These are phyloP conservation scores for Boletellus deceptivus DNA, from an alignment of 1,284 basidiomycete genomes.

Conservation along the genomic window DNA sequence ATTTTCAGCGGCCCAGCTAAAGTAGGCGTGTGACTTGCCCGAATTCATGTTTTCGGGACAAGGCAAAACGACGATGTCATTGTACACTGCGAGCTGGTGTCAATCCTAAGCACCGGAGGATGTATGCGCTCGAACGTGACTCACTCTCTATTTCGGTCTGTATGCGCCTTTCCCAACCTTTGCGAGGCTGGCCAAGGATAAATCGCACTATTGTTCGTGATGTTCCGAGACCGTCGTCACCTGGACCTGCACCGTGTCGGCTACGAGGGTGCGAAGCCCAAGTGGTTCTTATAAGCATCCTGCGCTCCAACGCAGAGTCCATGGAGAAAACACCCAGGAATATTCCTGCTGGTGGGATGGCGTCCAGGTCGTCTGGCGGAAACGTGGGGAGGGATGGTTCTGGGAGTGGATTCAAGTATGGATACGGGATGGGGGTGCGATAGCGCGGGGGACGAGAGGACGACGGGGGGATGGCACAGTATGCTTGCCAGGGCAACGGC, in stretches of 20 bases:
- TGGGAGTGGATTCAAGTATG: constrained; percentile 40
- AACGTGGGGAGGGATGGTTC: constrained; percentile 41
- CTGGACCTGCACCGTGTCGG: constrained; percentile 65
- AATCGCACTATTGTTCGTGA: constrained; percentile 90
- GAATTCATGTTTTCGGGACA: constrained; percentile 89
- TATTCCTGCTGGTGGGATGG: constrained; percentile 84
- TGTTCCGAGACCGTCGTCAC: constrained; percentile 73
- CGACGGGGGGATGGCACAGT: constrained; percentile 70
- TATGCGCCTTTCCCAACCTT: constrained; percentile 77
- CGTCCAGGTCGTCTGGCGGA: constrained; percentile 66
- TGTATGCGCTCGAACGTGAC: constrained; percentile 31
- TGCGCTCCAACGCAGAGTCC: constrained; percentile 82
- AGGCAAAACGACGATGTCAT: constrained; percentile 86
- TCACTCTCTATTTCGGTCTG: constrained; percentile 89
- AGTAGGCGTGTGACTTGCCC: constrained; percentile 84
- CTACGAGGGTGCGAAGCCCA: constrained; percentile 85
- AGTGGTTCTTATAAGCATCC: constrained; percentile 87
- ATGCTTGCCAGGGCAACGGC: constrained; percentile 89
- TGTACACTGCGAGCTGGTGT: constrained; percentile 59
- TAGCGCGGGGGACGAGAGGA: constrained; percentile 44
- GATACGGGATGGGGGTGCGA: constrained; percentile 38
- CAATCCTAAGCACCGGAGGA: constrained; percentile 1
- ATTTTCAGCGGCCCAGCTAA: constrained; percentile 86
- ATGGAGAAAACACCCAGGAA: constrained; percentile 92
- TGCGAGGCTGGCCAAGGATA: constrained; percentile 83